phyloP scores from a whole-genome alignment of 768 basidiomycete species.

The Tylopilus cervinicoccineus region DNA sequence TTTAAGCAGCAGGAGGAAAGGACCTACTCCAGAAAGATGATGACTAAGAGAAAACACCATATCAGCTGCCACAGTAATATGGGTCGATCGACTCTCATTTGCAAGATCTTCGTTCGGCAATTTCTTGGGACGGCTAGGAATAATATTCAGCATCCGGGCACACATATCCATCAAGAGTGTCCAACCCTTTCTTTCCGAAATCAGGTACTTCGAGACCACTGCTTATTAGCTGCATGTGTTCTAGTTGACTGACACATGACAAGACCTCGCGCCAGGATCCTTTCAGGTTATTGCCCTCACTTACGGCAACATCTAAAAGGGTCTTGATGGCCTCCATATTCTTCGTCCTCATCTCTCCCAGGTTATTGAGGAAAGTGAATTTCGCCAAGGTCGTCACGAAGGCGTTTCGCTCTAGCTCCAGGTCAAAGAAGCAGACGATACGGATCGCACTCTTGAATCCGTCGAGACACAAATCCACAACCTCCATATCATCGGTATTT shows the following conservation, averaged over 20 bases:
- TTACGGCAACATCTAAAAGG: slow-evolving; percentile 89
- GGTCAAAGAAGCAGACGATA: slow-evolving; percentile 94
- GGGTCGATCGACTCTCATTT: slow-evolving; percentile 93
- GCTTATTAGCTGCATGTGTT: slow-evolving; percentile 97
- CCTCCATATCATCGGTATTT: slow-evolving; percentile 89
- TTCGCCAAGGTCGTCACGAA: slow-evolving; percentile 96
- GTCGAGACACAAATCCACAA: slow-evolving; percentile 88
- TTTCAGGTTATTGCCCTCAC: slow-evolving; percentile 95
- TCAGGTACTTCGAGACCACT: slow-evolving; percentile 86
- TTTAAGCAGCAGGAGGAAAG: not conserved
- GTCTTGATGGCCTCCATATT: slow-evolving; percentile 99
- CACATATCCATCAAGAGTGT: slow-evolving; percentile 1
- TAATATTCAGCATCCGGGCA: slow-evolving; percentile 6
- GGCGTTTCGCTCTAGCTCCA: slow-evolving; percentile 97
- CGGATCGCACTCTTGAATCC: slow-evolving; percentile 97
- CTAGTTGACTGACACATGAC: slow-evolving; percentile 95
- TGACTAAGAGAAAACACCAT: slow-evolving; percentile 99
- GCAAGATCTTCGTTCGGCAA: slow-evolving; percentile 89
- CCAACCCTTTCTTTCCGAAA: slow-evolving; percentile 75
- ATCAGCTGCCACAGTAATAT: slow-evolving; percentile 97
- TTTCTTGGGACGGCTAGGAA: slow-evolving; percentile 45
- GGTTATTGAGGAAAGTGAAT: slow-evolving; percentile 95
- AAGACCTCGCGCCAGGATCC: slow-evolving; percentile 95
- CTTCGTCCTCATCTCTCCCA: slow-evolving; percentile 98
- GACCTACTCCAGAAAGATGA: slow-evolving; percentile 88